Percentiles rank a stretch among this genome's conserved stretches.
Evolutionary conservation across 2,329 filamentous ascomycete species (phyloP).

Genomic region (Zopfia rhizophila): DNA sequence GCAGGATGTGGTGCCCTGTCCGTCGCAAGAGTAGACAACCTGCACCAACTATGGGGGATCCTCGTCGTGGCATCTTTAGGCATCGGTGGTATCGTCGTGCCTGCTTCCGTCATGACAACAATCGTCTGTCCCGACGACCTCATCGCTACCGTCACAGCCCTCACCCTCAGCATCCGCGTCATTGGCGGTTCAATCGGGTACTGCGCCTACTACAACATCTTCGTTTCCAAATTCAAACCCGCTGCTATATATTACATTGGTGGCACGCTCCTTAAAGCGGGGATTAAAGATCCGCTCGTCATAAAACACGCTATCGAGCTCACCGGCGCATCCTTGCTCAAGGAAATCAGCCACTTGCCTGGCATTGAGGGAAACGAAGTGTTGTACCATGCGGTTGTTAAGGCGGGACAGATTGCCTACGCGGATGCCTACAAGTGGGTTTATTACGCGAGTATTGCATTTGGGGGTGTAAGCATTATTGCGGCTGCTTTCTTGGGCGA

Average conservation of each 20-base stretch:
- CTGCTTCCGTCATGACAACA: conserved; percentile 73
- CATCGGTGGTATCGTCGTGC: conserved; percentile 74
- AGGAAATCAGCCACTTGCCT: conserved; percentile 56
- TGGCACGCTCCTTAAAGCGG: conserved; percentile 60
- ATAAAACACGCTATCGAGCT: conserved; percentile 58
- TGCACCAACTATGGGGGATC: conserved; percentile 65
- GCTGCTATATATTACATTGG: conserved; percentile 38
- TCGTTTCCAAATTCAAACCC: conserved; percentile 39
- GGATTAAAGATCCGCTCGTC: conserved; percentile 59
- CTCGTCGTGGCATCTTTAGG: conserved; percentile 70
- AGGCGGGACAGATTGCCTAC: conserved; percentile 67
- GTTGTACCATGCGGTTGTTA: conserved; percentile 54
- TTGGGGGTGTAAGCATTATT: conserved; percentile 66
- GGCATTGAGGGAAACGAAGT: conserved; percentile 59
- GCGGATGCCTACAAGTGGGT: conserved; percentile 70
- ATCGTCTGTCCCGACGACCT: conserved; percentile 76
- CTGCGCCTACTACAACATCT: conserved; percentile 57
- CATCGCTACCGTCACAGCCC: conserved; percentile 73
- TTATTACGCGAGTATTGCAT: conserved; percentile 71
- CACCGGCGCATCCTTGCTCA: conserved; percentile 59
- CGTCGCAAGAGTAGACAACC: conserved; percentile 62
- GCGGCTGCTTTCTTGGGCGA: conserved; percentile 68
- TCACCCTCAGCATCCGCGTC: conserved; percentile 74
- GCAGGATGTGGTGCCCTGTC: conserved; percentile 69
- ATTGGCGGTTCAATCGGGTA: conserved; percentile 74